Base-by-base conservation (phyloP, 1,284 basidiomycete genomes). In the Trichosporon faecale region DNA sequence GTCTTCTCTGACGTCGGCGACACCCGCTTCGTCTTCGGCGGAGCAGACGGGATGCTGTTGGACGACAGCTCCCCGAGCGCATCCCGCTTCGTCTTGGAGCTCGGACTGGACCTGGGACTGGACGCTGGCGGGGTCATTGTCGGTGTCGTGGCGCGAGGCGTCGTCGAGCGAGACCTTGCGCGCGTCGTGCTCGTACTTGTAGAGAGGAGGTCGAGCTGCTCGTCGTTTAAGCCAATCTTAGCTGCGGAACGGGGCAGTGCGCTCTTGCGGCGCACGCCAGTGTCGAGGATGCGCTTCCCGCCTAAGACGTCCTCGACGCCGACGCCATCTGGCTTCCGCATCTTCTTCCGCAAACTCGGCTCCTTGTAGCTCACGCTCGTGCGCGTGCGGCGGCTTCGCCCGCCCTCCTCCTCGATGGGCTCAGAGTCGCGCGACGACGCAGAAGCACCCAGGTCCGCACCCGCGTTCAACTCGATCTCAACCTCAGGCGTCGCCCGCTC, bases 261-360 rank as follows among this genome's bases (percentile, higher is more conserved):
- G 49, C 65, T 67, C 66, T 73, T 73, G 12, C 72, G 67, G 27
- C 72, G 69, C 33, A 73, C 69, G 64, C 69, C 72, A n/a, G 70
- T 23, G 18, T 66, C 64, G 31, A 61, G 66, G 14, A 37, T 44
- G 2, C 68, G 66, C 11, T 69, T 23, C 3, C 69, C 69, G 16
- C 57, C 57, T 61, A 70, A 64, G 18, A 64, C 49, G 16, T 73
- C 72, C 44, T 73, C 72, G 18, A 67, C 65, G 4, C 60, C 63
- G 18, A 69, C 35, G 33, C 70, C 72, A 65, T 73, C 72, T 0
- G 72, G 72, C 60, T 74, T 74, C 65, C 73, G 73, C 73, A 74
- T 74, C 49, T 74, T 74, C 71, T 68, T 70, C 8, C 60, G 44
- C 46, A 74, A 40, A n/a, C 52, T 64, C 18, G 73, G 73, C 64